Evolutionary conservation across 805 yeast genomes (phyloP).

Genomic region (Myxozyma udenii): DNA sequence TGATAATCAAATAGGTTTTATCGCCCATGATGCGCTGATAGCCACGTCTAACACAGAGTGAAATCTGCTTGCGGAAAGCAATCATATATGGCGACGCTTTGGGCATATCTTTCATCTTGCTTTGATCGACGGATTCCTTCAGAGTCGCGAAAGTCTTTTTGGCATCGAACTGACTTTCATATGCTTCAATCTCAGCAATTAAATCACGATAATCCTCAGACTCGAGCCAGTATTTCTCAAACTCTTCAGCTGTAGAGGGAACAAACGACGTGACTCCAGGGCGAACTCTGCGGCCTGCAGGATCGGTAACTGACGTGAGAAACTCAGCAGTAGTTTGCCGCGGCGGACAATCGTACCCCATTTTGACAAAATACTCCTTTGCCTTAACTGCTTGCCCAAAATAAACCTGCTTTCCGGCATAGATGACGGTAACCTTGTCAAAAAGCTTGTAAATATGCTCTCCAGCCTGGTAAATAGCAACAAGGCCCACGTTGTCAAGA

Average conservation of each 20-base stretch:
- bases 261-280: constrained; percentile 47
- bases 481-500: constrained; percentile 50
- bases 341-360: constrained; percentile 57
- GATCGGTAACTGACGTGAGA: constrained; percentile 41
- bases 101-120: constrained; percentile 41
- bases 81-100: constrained; percentile 45
- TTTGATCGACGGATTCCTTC: constrained; percentile 37
- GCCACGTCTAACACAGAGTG: constrained; percentile 21
- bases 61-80: constrained; percentile 48
- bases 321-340: constrained; percentile 53
- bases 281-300: constrained; percentile 47
- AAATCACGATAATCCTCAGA: constrained; percentile 45
- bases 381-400: constrained; percentile 50
- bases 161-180: constrained; percentile 15
- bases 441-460: constrained; percentile 54
- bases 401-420: constrained; percentile 56
- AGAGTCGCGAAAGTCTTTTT: constrained; percentile 32
- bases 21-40: constrained; percentile 56
- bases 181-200: constrained; percentile 45
- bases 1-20: constrained; percentile 48
- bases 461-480: constrained; percentile 60
- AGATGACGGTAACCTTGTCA: constrained; percentile 52
- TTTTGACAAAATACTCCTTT: constrained; percentile 46
- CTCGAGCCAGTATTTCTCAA: constrained; percentile 47
- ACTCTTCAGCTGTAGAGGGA: constrained; percentile 47